phyloP scores from a whole-genome alignment of 306 rosid genomes.

The Quercus agrifolia region DNA sequence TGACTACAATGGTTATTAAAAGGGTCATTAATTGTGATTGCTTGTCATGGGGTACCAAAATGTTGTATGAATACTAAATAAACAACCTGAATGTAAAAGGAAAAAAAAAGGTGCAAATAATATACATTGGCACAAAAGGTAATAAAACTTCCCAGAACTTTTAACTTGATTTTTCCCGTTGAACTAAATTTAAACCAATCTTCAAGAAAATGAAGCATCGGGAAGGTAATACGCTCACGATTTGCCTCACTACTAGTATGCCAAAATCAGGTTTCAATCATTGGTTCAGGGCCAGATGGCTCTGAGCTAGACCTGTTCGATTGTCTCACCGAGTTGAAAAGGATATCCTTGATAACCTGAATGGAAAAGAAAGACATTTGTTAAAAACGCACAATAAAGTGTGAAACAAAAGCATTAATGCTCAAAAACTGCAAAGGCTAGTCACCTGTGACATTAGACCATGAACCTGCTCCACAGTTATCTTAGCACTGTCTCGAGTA shows the following conservation, averaged over 20 bases:
- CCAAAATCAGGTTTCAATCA: slow-evolving; percentile 75
- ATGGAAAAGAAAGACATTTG: slow-evolving; percentile 1
- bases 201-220: not conserved
- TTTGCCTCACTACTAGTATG: slow-evolving; percentile 9
- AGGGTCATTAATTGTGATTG: not conserved
- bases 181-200: slow-evolving; percentile 3
- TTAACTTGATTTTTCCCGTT: not conserved
- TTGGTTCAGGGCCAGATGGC: slow-evolving; percentile 81
- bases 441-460: slow-evolving; percentile 96
- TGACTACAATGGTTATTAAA: not conserved
- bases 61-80: not conserved
- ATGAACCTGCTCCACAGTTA: slow-evolving; percentile 95
- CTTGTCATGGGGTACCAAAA: not conserved
- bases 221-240: slow-evolving; percentile 8
- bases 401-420: not conserved
- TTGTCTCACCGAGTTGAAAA: slow-evolving; percentile 78
- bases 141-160: slow-evolving; percentile 1
- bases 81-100: not conserved
- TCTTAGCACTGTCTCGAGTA: slow-evolving; percentile 89
- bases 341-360: slow-evolving; percentile 90
- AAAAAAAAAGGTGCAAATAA: not conserved
- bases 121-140: slow-evolving; percentile 15
- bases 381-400: slow-evolving; percentile 2
- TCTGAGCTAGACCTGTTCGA: slow-evolving; percentile 55
- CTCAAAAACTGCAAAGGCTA: not conserved